A percentile compares a stretch with the other conserved stretches of the same genome.
phyloP scores from a whole-genome alignment of 176 grass and related monocot genomes.

The Hordeum vulgare region MorexV3_pseudomolecules_assembly NC_058523.1:281043959-281044458 shows the following conservation, averaged over 20 bases:
- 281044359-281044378: background rate
- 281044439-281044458: background rate
- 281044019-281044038: constrained; percentile 93
- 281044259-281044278: constrained; percentile 98
- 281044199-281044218: background rate
- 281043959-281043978: constrained; percentile 7
- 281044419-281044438: background rate
- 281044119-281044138: constrained; percentile 85
- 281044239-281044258: constrained; percentile 16
- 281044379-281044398: background rate
- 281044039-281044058: constrained; percentile 88
- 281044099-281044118: constrained; percentile 69
- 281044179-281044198: background rate
- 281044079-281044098: constrained; percentile 64
- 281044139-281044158: constrained; percentile 91
- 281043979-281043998: constrained; percentile 17
- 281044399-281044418: background rate
- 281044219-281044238: background rate
- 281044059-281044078: constrained; percentile 87
- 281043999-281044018: constrained; percentile 54
- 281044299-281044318: constrained; percentile 56
- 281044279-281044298: constrained; percentile 90
- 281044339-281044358: constrained; percentile 76
- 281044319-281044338: constrained; percentile 78
- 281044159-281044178: constrained; percentile 68